Evolutionary conservation across 2,329 filamentous ascomycete genomes (phyloP), one percentile per base, ranked within the genome.

Genomic region (Alternaria tenuissima): DNA sequence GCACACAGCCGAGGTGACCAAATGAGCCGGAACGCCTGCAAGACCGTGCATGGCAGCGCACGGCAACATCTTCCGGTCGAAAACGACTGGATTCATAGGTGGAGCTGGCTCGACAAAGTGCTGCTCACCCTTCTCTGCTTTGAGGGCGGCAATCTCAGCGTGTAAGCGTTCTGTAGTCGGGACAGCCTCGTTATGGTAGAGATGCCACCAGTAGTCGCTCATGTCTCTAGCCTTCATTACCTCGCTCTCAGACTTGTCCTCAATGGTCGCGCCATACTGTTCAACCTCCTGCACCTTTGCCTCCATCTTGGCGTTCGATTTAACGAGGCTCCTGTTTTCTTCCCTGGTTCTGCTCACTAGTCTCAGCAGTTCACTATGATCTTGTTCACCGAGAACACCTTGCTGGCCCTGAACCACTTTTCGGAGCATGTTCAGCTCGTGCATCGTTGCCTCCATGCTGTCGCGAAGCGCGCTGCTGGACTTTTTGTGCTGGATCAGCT

Each of bases 141-240:
- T 59, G 28, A 59, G 52, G 18, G 43, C 38, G 28, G 28, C 18
- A 3, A 55, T 59, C 14, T 59, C 52, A 2, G 46, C n/a, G 8
- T 18, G 24, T 2, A 59, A 20, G 2, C n/a, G n/a, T 14, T 59
- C 38, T 1, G 36, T 38, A 6, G 46, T 51, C 8, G 22, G 6
- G 5, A 59, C 52, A 16, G 57, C 52, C 18, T 55, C 52, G 38
- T 55, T 38, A 20, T 26, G 55, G 24, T 46, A 59, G 2, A 49
- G n/a, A 7, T 16, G 8, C 22, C n/a, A 20, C 36, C 30, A 44
- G 8, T 16, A 32, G 1, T 26, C 18, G 2, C n/a, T 20, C 4
- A 6, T 5, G 6, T 43, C 18, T 0, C 12, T n/a, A 3, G 38
- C 28, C 2, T 22, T 38, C 6, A 22, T 11, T 1, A 59, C 26